phyloP scores from a whole-genome alignment of 139 green algal species.

The Picochlorum sp. region DNA sequence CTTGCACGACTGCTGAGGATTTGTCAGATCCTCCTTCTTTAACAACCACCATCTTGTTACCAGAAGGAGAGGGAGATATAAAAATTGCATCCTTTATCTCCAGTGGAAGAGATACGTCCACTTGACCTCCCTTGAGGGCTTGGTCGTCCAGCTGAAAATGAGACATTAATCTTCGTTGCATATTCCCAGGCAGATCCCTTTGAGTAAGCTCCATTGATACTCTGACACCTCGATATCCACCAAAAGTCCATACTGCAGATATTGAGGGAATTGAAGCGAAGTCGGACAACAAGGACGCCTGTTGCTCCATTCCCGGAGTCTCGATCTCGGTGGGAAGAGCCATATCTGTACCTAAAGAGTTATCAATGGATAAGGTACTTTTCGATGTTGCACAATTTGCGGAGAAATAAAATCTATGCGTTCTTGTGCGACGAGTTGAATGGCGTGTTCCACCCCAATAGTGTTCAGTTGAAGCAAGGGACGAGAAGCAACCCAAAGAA shows the following conservation, averaged over 20 bases:
- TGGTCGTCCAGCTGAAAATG: slow-evolving; percentile 20
- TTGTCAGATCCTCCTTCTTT: slow-evolving; percentile 4
- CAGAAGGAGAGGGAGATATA: slow-evolving; percentile 47
- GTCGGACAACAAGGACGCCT: slow-evolving; percentile 26
- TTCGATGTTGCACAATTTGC: no score
- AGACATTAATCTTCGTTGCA: slow-evolving; percentile 41
- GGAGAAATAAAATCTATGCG: no score
- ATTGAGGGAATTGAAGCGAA: slow-evolving; percentile 31
- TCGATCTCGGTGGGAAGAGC: slow-evolving; percentile 8
- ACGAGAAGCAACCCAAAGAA: no score
- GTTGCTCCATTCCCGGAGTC: slow-evolving; percentile 33
- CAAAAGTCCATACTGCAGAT: slow-evolving; percentile 23
- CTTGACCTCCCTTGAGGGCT: neutral
- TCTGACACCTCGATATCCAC: neutral
- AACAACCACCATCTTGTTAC: slow-evolving; percentile 18
- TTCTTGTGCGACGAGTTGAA: no score
- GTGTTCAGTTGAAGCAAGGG: no score
- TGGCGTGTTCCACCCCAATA: no score
- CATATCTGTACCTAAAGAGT: no score
- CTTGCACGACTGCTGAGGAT: slow-evolving; percentile 29
- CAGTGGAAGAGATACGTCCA: slow-evolving; percentile 15
- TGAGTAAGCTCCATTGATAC: slow-evolving; percentile 40
- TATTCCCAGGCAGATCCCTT: slow-evolving; percentile 66
- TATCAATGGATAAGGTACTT: no score
- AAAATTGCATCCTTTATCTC: slow-evolving; percentile 37